Percentiles rank a stretch among this genome's conserved stretches.
phyloP scores from a whole-genome alignment of 106 monocot genomes.

The Dioscorea dumetorum region DNA sequence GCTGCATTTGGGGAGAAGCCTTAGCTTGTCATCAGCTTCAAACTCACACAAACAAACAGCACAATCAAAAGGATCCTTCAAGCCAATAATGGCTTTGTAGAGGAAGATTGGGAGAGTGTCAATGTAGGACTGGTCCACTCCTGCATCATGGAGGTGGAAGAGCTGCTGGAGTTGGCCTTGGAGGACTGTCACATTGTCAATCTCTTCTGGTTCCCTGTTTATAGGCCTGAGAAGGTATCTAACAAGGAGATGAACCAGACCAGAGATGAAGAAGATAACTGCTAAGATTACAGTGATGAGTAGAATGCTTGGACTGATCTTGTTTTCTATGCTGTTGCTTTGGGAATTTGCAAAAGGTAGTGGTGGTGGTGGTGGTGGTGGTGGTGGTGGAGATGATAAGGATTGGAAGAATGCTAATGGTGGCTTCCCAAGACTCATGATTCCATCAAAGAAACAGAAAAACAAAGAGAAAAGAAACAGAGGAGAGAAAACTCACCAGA shows the following conservation, averaged over 20 bases:
- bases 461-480: neutral
- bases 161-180: conserved; percentile 96
- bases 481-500: neutral
- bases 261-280: conserved; percentile 71
- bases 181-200: conserved; percentile 35
- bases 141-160: conserved; percentile 91
- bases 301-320: conserved; percentile 63
- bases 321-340: conserved; percentile 24
- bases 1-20: conserved; percentile 76
- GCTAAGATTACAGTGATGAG: conserved; percentile 55
- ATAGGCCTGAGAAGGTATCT: conserved; percentile 49
- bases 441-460: neutral
- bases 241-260: conserved; percentile 66
- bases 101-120: conserved; percentile 81
- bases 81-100: conserved; percentile 74
- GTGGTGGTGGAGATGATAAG: conserved; percentile 2
- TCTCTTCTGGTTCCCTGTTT: conserved; percentile 31
- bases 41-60: conserved; percentile 93
- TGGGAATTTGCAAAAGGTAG: neutral
- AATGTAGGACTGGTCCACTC: conserved; percentile 88
- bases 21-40: conserved; percentile 68
- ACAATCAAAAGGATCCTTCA: conserved; percentile 91
- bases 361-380: conserved; percentile 25
- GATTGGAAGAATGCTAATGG: too few species aligned
- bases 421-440: conserved; percentile 1